phyloP scores from a whole-genome alignment of 2,329 filamentous ascomycete genomes.

The Fusarium continuum region DNA sequence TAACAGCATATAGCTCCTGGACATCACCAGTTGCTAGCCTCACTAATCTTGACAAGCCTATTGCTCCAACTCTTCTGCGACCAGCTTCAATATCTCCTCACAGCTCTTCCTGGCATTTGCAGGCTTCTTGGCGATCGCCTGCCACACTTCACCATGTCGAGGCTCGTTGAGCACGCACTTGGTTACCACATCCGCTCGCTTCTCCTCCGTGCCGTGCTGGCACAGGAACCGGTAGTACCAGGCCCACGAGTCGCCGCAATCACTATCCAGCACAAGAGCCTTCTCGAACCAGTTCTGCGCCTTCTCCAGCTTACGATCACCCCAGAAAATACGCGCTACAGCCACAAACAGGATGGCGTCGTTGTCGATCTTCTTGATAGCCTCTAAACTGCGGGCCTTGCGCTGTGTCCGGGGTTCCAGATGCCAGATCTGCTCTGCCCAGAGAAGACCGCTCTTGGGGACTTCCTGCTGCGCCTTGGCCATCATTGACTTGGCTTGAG shows the following conservation, averaged over 20 bases:
- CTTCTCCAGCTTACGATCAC: slow-evolving; percentile 89
- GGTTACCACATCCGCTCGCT: slow-evolving; percentile 81
- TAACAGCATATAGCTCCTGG: neutral
- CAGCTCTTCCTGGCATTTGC: slow-evolving; percentile 76
- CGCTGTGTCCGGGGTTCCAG: slow-evolving; percentile 91
- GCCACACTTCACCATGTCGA: slow-evolving; percentile 92
- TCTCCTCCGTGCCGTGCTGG: slow-evolving; percentile 95
- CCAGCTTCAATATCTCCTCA: slow-evolving; percentile 85
- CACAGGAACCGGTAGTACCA: slow-evolving; percentile 96
- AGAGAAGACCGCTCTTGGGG: slow-evolving; percentile 85
- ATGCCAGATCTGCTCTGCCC: slow-evolving; percentile 95
- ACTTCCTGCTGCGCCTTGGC: slow-evolving; percentile 92
- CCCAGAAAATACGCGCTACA: slow-evolving; percentile 96
- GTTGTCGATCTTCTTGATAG: slow-evolving; percentile 96
- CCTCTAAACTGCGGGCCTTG: slow-evolving; percentile 89
- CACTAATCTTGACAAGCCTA: neutral
- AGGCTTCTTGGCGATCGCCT: slow-evolving; percentile 84
- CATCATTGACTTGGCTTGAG: slow-evolving; percentile 91
- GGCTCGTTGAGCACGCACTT: slow-evolving; percentile 89
- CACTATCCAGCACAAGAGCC: slow-evolving; percentile 85
- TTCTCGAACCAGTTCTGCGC: slow-evolving; percentile 98
- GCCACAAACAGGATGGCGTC: slow-evolving; percentile 90
- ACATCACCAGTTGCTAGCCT: neutral
- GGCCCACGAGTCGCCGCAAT: slow-evolving; percentile 92
- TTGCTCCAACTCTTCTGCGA: slow-evolving; percentile 62